Base-by-base conservation (phyloP, 2,329 filamentous ascomycete genomes). In the Paraphaeosphaeria minitans region DNA sequence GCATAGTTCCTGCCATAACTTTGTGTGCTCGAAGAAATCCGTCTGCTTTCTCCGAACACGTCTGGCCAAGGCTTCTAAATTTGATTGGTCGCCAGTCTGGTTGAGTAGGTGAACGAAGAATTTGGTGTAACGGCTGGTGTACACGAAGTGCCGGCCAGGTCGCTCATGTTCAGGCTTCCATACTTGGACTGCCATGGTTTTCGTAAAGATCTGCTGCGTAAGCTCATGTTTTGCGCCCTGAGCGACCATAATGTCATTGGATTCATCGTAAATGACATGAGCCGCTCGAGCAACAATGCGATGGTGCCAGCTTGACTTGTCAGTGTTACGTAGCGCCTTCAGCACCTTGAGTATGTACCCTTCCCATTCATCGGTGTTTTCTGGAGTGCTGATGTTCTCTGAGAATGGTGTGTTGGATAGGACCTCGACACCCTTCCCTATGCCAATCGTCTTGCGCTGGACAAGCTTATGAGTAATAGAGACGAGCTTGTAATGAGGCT, bases 251-350 rank as follows among this genome's bases (percentile, higher is more conserved):
- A 82, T 76, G 53, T 82, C 80, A 49, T 80, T 79, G 2, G 78
- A 73, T 42, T 84, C 83, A 57, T 88, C 82, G 64, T 86, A 89
- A 7, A 89, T 78, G 42, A 89, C 81, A 63, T 84, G 83, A 6
- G 87, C 87, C 62, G 85, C 88, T 24, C 93, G 87, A 70, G 89
- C 88, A 54, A 92, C 91, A 79, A 97, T 93, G 21, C 93, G 89
- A 74, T 97, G 93, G 71, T 97, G 93, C 93, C 93, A 97, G 68
- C 95, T 94, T 0, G 91, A 90, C 80, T 96, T 96, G 77, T 97
- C 93, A 60, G 92, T 92, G 37, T 78, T 78, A 55, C 85, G 83
- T 54, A 89, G 75, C 33, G 80, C 81, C 66, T 84, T 85, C 50
- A 89, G 75, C 0, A 88, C 85, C 83, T 77, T 86, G 14, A 89